A percentile compares a stretch with the other conserved stretches of the same genome.
phyloP scores from a whole-genome alignment of 768 basidiomycete species.

The Wakefieldia striispora region DNA sequence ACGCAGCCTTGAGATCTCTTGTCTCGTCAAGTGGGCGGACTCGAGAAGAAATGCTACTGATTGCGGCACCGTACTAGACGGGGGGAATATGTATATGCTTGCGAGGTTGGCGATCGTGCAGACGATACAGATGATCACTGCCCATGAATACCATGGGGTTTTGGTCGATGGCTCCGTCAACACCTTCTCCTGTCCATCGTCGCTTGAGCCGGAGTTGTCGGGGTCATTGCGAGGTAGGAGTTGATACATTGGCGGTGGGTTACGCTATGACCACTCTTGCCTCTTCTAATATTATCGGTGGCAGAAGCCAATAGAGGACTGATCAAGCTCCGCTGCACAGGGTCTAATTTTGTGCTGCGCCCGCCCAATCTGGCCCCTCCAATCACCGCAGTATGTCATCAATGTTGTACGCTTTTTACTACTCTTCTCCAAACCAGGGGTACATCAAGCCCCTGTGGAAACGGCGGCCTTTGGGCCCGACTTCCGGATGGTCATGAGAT shows the following conservation, averaged over 20 bases:
- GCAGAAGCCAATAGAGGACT: not conserved
- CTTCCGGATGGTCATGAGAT: too few species aligned
- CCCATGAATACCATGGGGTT: not conserved
- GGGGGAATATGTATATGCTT: conserved; percentile 4
- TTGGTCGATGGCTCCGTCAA: not conserved
- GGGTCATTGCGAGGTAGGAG: conserved; percentile 4
- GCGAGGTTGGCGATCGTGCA: conserved; percentile 5
- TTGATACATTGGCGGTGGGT: not conserved
- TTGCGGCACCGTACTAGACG: not conserved
- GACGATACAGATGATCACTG: conserved; percentile 2
- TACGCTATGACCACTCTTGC: not conserved
- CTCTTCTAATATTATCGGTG: not conserved
- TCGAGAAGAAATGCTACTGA: conserved; percentile 5
- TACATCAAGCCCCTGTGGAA: too few species aligned
- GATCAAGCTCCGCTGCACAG: not conserved
- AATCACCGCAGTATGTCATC: too few species aligned
- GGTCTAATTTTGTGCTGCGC: too few species aligned
- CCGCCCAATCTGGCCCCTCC: too few species aligned
- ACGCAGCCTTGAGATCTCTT: conserved; percentile 17
- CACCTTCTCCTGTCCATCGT: not conserved
- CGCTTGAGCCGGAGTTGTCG: not conserved
- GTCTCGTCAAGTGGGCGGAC: conserved; percentile 4
- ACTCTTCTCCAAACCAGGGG: too few species aligned
- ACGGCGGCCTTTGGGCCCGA: too few species aligned
- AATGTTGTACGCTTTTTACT: too few species aligned